phyloP scores from a whole-genome alignment of 352 stramenopile genomes.

The Phytopythium cucurbitacearum region DNA sequence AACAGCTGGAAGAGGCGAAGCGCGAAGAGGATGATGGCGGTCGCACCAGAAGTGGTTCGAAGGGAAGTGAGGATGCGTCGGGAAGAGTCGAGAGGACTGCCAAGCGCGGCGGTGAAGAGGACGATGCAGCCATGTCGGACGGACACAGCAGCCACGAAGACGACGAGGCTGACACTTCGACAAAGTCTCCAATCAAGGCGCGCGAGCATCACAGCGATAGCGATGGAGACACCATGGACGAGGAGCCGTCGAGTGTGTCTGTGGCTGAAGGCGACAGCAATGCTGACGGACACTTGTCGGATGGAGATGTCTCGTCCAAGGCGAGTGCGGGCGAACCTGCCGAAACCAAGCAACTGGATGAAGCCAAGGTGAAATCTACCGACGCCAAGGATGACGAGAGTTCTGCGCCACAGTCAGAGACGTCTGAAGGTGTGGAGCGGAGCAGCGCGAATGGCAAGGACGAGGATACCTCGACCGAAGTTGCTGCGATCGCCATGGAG shows the following conservation, averaged over 20 bases:
- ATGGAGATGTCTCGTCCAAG: too few species aligned
- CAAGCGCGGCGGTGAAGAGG: conserved; percentile 11
- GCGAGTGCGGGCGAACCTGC: too few species aligned
- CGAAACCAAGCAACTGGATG: too few species aligned
- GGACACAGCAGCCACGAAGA: conserved; percentile 1
- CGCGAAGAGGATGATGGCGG: conserved; percentile 2
- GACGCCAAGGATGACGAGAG: too few species aligned
- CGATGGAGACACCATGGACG: conserved; percentile 7
- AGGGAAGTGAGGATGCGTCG: conserved; percentile 13
- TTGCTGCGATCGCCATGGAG: too few species aligned
- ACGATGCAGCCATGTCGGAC: conserved; percentile 1
- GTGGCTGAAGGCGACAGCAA: too few species aligned
- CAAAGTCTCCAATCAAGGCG: too few species aligned
- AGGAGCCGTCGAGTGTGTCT: background rate
- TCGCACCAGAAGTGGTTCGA: conserved; percentile 8
- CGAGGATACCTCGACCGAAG: background rate
- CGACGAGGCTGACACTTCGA: background rate
- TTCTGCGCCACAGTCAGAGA: too few species aligned
- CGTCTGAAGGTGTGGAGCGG: too few species aligned
- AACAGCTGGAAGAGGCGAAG: conserved; percentile 35
- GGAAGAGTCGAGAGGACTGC: conserved; percentile 7
- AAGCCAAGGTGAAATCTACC: too few species aligned
- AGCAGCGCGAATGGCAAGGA: background rate
- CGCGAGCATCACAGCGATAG: conserved; percentile 7
- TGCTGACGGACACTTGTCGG: too few species aligned